Evolutionary conservation across 331 rosid species (phyloP).

Genomic region (Telfairia occidentalis): DNA sequence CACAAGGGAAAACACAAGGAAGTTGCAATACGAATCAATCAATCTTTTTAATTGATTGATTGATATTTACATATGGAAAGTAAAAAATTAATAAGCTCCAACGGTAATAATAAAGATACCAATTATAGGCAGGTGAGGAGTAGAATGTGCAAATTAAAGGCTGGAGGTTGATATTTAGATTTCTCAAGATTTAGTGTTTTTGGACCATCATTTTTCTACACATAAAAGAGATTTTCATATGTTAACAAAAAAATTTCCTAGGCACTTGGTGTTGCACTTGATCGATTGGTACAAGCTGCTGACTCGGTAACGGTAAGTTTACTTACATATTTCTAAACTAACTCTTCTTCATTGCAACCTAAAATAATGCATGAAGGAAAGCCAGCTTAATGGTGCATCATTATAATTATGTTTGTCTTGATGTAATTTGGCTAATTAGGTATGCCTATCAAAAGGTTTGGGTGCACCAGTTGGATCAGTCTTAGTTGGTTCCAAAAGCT

Average conservation of each 20-base stretch:
- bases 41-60: no score
- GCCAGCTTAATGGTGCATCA: background rate
- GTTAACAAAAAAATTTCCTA: constrained; percentile 14
- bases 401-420: background rate
- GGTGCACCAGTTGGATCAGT: constrained; percentile 95
- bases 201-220: background rate
- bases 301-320: constrained; percentile 69
- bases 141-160: no score
- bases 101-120: no score
- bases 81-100: no score
- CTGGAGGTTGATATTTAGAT: background rate
- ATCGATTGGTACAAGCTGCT: constrained; percentile 80
- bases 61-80: no score
- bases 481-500: constrained; percentile 69
- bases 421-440: constrained; percentile 30
- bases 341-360: no score
- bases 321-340: background rate
- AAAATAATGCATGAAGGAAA: background rate
- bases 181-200: background rate
- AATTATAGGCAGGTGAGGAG: no score
- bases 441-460: constrained; percentile 76
- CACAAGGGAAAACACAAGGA: no score
- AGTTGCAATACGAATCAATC: no score
- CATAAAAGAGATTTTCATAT: background rate
- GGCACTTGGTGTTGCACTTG: constrained; percentile 77